phyloP scores from a whole-genome alignment of 2,329 filamentous ascomycete species.

The Aquanectria penicillioides region DNA sequence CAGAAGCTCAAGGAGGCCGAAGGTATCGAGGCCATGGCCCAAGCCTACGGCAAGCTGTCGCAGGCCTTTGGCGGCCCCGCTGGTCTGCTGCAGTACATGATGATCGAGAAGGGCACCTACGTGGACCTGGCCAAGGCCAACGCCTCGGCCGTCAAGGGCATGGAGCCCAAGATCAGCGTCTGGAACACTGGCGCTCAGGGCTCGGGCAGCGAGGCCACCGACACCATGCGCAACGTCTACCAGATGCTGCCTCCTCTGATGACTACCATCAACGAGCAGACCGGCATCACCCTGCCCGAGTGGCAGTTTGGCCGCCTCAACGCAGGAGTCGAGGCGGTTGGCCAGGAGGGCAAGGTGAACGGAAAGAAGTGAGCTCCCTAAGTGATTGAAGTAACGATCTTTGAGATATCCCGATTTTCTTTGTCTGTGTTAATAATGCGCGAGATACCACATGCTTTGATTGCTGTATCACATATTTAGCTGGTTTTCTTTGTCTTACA shows the following conservation, averaged over 20 bases:
- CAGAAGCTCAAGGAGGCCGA: conserved; percentile 78
- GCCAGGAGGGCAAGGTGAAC: conserved; percentile 38
- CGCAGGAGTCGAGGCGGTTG: conserved; percentile 47
- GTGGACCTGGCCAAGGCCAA: conserved; percentile 82
- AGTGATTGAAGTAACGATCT: too few species aligned
- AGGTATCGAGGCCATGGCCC: conserved; percentile 79
- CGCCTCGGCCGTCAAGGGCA: conserved; percentile 76
- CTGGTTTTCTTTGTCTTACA: too few species aligned
- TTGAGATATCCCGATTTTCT: too few species aligned
- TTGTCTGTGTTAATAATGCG: too few species aligned
- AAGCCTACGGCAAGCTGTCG: conserved; percentile 79
- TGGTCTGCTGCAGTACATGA: conserved; percentile 84
- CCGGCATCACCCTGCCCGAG: conserved; percentile 80
- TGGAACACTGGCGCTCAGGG: conserved; percentile 79
- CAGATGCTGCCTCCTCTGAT: conserved; percentile 86
- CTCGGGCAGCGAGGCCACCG: conserved; percentile 64
- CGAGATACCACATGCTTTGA: too few species aligned
- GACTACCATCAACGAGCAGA: conserved; percentile 89
- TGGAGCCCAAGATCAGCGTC: conserved; percentile 89
- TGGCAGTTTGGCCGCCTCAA: conserved; percentile 72
- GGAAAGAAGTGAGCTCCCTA: conserved; percentile 30
- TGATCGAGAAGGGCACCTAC: conserved; percentile 86
- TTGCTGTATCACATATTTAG: too few species aligned
- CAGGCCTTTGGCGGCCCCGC: conserved; percentile 80
- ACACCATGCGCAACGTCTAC: conserved; percentile 79